Evolutionary conservation across 2,329 filamentous ascomycete species (phyloP).

Genomic region (Fusarium sp.): DNA sequence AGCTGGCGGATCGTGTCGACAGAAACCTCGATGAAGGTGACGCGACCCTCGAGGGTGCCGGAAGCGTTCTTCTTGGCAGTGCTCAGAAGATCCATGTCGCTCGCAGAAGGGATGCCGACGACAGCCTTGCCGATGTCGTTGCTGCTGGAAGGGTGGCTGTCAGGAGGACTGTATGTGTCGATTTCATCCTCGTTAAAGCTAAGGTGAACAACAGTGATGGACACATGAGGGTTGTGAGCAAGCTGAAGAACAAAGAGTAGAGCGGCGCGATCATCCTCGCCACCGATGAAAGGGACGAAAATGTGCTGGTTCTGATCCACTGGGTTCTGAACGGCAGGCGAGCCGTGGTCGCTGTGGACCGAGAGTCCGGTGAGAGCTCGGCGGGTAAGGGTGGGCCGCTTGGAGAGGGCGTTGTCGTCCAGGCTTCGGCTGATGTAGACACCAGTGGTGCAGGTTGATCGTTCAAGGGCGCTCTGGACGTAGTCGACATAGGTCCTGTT

Average conservation of each 20-base stretch:
- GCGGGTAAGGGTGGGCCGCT: conserved; percentile 62
- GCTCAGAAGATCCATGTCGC: conserved; percentile 46
- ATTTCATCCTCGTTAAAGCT: conserved; percentile 35
- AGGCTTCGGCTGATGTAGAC: conserved; percentile 59
- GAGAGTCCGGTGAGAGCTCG: conserved; percentile 37
- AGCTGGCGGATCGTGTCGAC: conserved; percentile 41
- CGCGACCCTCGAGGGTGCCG: conserved; percentile 28
- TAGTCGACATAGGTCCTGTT: conserved; percentile 75
- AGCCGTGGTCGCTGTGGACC: conserved; percentile 59
- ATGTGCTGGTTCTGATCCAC: conserved; percentile 82
- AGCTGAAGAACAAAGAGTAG: conserved; percentile 87
- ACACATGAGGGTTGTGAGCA: conserved; percentile 81
- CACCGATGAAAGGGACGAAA: conserved; percentile 89
- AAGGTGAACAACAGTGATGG: conserved; percentile 76
- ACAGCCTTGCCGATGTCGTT: conserved; percentile 20
- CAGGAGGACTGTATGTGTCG: conserved; percentile 5
- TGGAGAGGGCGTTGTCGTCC: conserved; percentile 45
- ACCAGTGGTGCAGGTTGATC: conserved; percentile 80
- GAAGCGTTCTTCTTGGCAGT: conserved; percentile 36
- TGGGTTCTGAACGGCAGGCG: conserved; percentile 63
- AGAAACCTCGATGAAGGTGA: conserved; percentile 37
- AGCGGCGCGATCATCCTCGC: conserved; percentile 82
- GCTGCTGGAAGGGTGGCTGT: conserved; percentile 19
- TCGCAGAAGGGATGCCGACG: conserved; percentile 25
- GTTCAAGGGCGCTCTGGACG: conserved; percentile 74